Percentiles rank a stretch among this genome's conserved stretches.
Evolutionary conservation across 164 flowering plant genomes (phyloP).

Genomic region (Pachysandra terminalis): DNA sequence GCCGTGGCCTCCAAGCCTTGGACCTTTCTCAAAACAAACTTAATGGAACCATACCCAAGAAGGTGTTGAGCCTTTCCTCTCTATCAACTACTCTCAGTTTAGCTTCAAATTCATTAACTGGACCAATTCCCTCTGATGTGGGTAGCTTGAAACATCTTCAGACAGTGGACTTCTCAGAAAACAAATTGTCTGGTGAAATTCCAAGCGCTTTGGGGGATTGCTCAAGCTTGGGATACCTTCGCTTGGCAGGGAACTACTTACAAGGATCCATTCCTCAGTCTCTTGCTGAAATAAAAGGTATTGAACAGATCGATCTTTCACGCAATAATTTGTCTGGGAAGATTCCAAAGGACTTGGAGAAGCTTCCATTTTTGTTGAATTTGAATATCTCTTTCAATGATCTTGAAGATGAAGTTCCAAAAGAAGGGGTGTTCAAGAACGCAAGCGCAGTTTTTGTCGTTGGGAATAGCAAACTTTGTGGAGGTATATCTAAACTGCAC

Average conservation of each 20-base stretch:
- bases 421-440: constrained; percentile 26
- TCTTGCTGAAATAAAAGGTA: constrained; percentile 11
- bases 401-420: constrained; percentile 32
- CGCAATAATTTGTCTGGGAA: constrained; percentile 19
- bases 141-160: constrained; percentile 12
- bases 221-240: constrained; percentile 1
- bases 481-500: too few relatives aligned
- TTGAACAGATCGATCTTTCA: constrained; percentile 15
- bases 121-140: constrained; percentile 17
- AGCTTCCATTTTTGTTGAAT: background rate
- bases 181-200: constrained; percentile 20
- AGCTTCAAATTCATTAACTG: constrained; percentile 10
- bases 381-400: constrained; percentile 29
- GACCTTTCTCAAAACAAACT: too few relatives aligned
- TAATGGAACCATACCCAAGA: constrained; percentile 18
- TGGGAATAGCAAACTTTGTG: constrained; percentile 27
- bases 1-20: background rate
- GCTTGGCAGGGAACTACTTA: constrained; percentile 15
- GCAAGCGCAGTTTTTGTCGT: constrained; percentile 14
- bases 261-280: constrained; percentile 19
- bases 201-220: constrained; percentile 19
- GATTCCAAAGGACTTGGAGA: constrained; percentile 15
- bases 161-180: constrained; percentile 14
- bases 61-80: constrained; percentile 7
- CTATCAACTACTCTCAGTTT: background rate